Evolutionary conservation across 2,329 filamentous ascomycete species (phyloP).

Genomic region (Talaromyces sp.): DNA sequence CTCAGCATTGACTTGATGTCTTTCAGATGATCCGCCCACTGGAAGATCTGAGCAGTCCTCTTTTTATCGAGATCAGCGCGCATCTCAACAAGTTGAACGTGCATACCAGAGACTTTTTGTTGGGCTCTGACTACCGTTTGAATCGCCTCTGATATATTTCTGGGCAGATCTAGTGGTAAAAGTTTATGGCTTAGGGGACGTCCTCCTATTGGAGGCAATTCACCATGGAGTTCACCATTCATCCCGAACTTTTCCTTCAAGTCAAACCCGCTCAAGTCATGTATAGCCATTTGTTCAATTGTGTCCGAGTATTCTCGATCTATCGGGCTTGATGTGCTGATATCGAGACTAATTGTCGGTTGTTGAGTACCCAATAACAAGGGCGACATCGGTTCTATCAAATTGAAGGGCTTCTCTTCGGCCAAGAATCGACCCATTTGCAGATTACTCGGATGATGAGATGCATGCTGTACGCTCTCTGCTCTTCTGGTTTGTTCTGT

Average conservation of each 20-base stretch:
- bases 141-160: background rate
- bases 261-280: background rate
- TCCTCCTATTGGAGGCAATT: background rate
- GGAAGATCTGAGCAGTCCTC: background rate
- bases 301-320: background rate
- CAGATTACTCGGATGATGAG: background rate
- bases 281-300: background rate
- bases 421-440: background rate
- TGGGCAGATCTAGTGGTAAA: background rate
- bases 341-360: background rate
- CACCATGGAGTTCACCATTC: background rate
- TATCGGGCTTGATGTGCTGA: background rate
- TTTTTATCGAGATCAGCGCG: conserved; percentile 1
- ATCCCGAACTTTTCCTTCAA: background rate
- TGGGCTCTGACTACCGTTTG: background rate
- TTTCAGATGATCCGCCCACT: background rate
- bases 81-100: conserved; percentile 5
- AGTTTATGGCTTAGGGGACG: background rate
- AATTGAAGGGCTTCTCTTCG: background rate
- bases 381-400: background rate
- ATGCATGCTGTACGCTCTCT: background rate
- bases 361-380: background rate
- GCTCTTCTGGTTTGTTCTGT: background rate
- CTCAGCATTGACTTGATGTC: background rate
- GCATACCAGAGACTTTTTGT: conserved; percentile 11